Percentiles rank a stretch among this genome's conserved stretches.
These are phyloP conservation scores for Hysterangium stoloniferum DNA, from an alignment of 768 basidiomycete genomes.

Conservation along the genomic window DNA sequence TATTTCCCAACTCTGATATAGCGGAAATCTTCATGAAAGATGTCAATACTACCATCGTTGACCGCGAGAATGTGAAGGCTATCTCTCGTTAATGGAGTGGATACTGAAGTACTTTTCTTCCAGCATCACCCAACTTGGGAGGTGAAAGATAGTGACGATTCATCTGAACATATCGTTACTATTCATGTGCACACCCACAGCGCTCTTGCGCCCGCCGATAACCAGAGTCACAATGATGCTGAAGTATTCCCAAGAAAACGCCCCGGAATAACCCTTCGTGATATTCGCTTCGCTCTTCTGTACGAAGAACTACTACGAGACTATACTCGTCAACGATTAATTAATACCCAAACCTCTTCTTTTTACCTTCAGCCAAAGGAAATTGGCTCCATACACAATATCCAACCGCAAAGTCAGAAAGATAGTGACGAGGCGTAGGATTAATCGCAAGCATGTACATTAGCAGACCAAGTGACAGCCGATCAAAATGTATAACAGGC, in stretches of 20 bases:
- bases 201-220: slow-evolving; percentile 5
- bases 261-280: slow-evolving; percentile 42
- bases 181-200: slow-evolving; percentile 12
- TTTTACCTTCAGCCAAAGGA: not conserved
- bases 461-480: no score
- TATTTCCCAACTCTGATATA: slow-evolving; percentile 16
- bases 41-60: not conserved
- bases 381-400: slow-evolving; percentile 6
- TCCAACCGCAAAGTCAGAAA: no score
- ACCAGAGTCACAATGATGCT: slow-evolving; percentile 1
- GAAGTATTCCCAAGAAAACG: not conserved
- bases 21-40: slow-evolving; percentile 2
- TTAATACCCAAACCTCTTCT: not conserved
- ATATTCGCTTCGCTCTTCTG: slow-evolving; percentile 40
- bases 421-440: no score
- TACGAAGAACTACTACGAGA: slow-evolving; percentile 26
- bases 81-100: not conserved
- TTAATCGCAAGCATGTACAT: no score
- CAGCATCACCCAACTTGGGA: slow-evolving; percentile 5
- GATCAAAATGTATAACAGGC: no score
- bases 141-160: not conserved
- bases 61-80: slow-evolving; percentile 7
- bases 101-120: not conserved
- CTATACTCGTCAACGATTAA: not conserved
- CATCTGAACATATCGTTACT: slow-evolving; percentile 1